Percentiles rank a stretch among this genome's conserved stretches.
These are phyloP conservation scores for Talaromyces piceae DNA, from an alignment of 2,329 filamentous ascomycete genomes.

Conservation along the genomic window DNA sequence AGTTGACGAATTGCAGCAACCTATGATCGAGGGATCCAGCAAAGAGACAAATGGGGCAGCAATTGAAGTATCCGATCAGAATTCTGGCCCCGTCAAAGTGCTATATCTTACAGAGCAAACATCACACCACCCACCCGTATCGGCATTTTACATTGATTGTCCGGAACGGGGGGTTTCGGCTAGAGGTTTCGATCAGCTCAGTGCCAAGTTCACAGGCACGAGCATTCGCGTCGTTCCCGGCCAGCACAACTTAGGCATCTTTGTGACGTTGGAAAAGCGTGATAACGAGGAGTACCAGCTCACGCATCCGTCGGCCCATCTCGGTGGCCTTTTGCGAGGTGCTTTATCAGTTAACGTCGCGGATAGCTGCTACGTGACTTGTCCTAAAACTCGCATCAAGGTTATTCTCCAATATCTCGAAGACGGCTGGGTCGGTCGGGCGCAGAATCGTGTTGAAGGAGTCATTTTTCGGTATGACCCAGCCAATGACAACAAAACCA, in stretches of 20 bases:
- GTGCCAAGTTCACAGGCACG: conserved; percentile 95
- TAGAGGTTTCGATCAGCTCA: conserved; percentile 89
- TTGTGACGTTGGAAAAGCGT: conserved; percentile 73
- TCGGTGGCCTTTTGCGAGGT: conserved; percentile 80
- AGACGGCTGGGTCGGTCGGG: conserved; percentile 86
- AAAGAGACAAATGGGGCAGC: conserved; percentile 26
- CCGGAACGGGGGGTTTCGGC: conserved; percentile 83
- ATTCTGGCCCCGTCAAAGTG: conserved; percentile 56
- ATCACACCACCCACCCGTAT: conserved; percentile 94
- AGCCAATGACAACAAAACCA: conserved; percentile 69
- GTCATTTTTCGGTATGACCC: conserved; percentile 87
- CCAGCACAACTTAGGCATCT: conserved; percentile 91
- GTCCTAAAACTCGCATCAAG: conserved; percentile 83
- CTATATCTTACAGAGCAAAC: conserved; percentile 97
- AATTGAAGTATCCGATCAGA: conserved; percentile 24
- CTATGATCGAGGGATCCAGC: conserved; percentile 41
- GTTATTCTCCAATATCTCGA: conserved; percentile 88
- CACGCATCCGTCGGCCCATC: conserved; percentile 85
- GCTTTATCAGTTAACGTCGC: conserved; percentile 85
- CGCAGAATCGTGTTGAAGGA: conserved; percentile 86
- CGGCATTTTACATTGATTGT: conserved; percentile 89
- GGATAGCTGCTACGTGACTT: conserved; percentile 81
- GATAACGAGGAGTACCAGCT: conserved; percentile 89
- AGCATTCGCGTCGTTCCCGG: conserved; percentile 86
- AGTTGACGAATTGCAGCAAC: conserved; percentile 68